phyloP scores from a whole-genome alignment of 75 land plant species.

The Cunninghamia lanceolata region DNA sequence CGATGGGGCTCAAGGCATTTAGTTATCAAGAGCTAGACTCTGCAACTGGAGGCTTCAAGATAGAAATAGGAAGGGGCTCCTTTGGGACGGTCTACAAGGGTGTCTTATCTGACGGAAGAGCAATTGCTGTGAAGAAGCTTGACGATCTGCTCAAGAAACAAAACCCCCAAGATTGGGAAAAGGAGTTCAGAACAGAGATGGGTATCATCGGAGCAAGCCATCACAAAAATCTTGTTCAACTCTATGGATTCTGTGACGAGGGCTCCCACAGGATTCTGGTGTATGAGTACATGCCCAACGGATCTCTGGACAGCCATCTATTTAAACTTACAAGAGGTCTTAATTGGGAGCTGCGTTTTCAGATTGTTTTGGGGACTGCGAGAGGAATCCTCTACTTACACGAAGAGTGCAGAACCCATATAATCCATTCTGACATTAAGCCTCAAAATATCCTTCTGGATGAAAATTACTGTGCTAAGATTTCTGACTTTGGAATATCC shows the following conservation, averaged over 20 bases:
- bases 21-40: slow-evolving; percentile 33
- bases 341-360: slow-evolving; percentile 10
- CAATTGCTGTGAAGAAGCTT: slow-evolving; percentile 34
- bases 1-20: slow-evolving; percentile 4
- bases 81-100: slow-evolving; percentile 36
- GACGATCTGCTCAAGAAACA: slow-evolving; percentile 11
- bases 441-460: background rate
- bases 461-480: background rate
- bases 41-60: slow-evolving; percentile 32
- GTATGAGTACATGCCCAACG: slow-evolving; percentile 32
- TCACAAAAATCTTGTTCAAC: slow-evolving; percentile 37
- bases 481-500: background rate
- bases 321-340: background rate
- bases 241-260: slow-evolving; percentile 28
- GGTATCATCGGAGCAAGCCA: slow-evolving; percentile 27
- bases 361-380: slow-evolving; percentile 15
- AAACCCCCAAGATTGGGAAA: slow-evolving; percentile 15
- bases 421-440: background rate
- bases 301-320: slow-evolving; percentile 24
- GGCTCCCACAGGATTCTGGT: slow-evolving; percentile 19
- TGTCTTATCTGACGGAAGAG: background rate
- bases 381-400: slow-evolving; percentile 19
- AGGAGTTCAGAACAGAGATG: slow-evolving; percentile 40
- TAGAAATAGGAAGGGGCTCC: slow-evolving; percentile 31
- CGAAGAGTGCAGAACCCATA: slow-evolving; percentile 1